Evolutionary conservation across 2,329 filamentous ascomycete genomes (phyloP).

Genomic region (Penicillium sp.): DNA sequence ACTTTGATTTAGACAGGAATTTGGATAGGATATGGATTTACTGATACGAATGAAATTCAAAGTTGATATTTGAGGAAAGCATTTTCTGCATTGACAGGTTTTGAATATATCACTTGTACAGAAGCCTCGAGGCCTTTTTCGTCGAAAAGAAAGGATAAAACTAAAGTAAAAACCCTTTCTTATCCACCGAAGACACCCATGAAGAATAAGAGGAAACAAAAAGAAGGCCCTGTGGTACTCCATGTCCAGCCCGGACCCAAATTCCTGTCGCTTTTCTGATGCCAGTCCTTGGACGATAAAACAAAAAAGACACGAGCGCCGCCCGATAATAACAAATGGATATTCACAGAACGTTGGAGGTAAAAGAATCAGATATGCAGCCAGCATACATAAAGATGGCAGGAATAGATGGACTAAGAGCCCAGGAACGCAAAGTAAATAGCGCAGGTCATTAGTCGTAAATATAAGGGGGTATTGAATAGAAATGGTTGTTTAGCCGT

Average conservation of each 20-base stretch:
- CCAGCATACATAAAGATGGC: slow-evolving; percentile 11
- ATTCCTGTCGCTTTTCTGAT: slow-evolving; percentile 23
- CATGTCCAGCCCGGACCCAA: slow-evolving; percentile 16
- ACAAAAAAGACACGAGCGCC: slow-evolving; percentile 13
- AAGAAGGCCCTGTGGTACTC: slow-evolving; percentile 17
- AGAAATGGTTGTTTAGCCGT: slow-evolving; percentile 26
- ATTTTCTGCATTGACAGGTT: slow-evolving; percentile 19
- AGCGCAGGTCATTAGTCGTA: slow-evolving; percentile 24
- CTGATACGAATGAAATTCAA: no score
- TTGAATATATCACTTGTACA: slow-evolving; percentile 19
- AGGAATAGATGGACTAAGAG: slow-evolving; percentile 3
- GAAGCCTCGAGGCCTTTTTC: slow-evolving; percentile 17
- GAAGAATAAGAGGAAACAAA: slow-evolving; percentile 10
- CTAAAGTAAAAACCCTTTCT: slow-evolving; percentile 5
- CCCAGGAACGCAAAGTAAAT: slow-evolving; percentile 5
- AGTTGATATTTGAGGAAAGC: background rate
- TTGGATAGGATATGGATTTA: no score
- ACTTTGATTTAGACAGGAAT: no score
- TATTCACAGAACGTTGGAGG: slow-evolving; percentile 23
- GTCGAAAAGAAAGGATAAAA: slow-evolving; percentile 1
- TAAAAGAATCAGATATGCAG: slow-evolving; percentile 12
- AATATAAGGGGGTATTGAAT: slow-evolving; percentile 8
- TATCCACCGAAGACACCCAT: slow-evolving; percentile 1
- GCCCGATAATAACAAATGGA: slow-evolving; percentile 12
- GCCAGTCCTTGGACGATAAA: slow-evolving; percentile 12